A percentile compares a stretch with the other conserved stretches of the same genome.
phyloP scores from a whole-genome alignment of 805 yeast species.

The Saccharomycopsis babjevae region DNA sequence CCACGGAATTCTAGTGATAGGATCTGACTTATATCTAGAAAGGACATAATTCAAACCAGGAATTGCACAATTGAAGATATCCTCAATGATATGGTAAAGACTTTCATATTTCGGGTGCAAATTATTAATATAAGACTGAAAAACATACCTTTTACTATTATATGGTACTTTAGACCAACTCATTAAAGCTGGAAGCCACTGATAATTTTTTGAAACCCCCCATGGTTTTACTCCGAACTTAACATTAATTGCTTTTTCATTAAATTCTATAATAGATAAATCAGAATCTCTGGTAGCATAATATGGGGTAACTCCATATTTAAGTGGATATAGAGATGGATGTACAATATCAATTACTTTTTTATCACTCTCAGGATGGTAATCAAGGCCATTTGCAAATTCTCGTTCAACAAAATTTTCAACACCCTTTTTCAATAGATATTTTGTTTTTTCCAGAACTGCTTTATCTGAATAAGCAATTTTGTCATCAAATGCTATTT shows the following conservation, averaged over 20 bases:
- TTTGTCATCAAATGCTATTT: conserved; percentile 21
- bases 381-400: conserved; percentile 23
- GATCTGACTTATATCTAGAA: conserved; percentile 19
- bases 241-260: neutral
- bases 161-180: neutral
- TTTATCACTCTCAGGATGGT: conserved; percentile 30
- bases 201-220: conserved; percentile 24
- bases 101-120: conserved; percentile 27
- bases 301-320: conserved; percentile 21
- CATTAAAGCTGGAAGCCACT: conserved; percentile 31
- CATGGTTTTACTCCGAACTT: conserved; percentile 2
- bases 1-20: neutral
- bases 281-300: conserved; percentile 21
- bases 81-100: conserved; percentile 26
- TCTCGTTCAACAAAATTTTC: conserved; percentile 9
- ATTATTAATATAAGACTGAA: conserved; percentile 32
- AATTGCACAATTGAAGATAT: conserved; percentile 24
- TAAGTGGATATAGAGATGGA: conserved; percentile 31
- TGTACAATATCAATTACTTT: conserved; percentile 33
- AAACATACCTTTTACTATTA: conserved; percentile 17
- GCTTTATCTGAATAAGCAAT: conserved; percentile 21
- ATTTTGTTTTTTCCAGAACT: conserved; percentile 10
- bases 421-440: conserved; percentile 13
- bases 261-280: neutral
- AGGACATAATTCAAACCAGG: conserved; percentile 28